phyloP scores from a whole-genome alignment of 352 stramenopile species.

The Thraustochytrium sp. region DNA sequence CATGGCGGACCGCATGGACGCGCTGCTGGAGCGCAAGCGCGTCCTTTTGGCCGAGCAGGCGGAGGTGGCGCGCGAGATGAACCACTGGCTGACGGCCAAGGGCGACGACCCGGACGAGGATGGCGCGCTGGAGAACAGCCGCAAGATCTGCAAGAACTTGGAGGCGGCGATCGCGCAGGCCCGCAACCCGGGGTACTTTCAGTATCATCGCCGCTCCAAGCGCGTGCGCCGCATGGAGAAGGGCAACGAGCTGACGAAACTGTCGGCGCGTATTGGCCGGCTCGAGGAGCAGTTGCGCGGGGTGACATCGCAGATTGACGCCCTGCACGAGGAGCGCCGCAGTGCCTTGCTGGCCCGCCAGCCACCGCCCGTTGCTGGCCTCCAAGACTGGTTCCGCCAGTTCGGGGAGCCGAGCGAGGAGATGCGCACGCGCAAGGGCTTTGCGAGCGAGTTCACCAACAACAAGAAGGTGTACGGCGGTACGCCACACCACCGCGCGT shows the following conservation, averaged over 20 bases:
- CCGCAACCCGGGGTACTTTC: constrained; percentile 42
- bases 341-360: background rate
- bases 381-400: constrained; percentile 42
- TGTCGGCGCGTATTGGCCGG: background rate
- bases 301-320: constrained; percentile 19
- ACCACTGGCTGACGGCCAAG: constrained; percentile 32
- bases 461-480: constrained; percentile 45
- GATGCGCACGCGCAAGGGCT: background rate
- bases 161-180: constrained; percentile 39
- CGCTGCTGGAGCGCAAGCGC: background rate
- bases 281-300: background rate
- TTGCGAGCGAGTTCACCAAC: constrained; percentile 9
- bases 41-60: constrained; percentile 19
- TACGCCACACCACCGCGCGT: constrained; percentile 42
- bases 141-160: constrained; percentile 37
- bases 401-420: constrained; percentile 31
- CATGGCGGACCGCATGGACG: constrained; percentile 10
- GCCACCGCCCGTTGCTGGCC: background rate
- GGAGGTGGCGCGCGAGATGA: constrained; percentile 6
- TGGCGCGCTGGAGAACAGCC: constrained; percentile 12
- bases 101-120: constrained; percentile 3
- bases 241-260: background rate
- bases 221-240: constrained; percentile 18
- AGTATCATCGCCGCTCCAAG: constrained; percentile 26
- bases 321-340: constrained; percentile 12